Evolutionary conservation across 257 asterid genomes (phyloP).

Genomic region (Gentiana straminea): DNA sequence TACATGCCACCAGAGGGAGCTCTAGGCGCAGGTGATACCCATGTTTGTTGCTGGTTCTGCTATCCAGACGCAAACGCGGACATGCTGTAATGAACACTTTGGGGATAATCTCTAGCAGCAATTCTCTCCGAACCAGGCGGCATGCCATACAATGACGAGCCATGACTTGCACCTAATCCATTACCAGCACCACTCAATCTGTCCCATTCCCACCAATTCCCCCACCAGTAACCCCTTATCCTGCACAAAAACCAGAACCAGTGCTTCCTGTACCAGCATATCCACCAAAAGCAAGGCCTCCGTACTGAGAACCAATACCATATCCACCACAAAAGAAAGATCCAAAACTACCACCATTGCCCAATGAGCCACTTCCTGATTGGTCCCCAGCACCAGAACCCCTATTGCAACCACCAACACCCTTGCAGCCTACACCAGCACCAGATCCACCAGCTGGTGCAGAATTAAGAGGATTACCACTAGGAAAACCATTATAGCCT

Average conservation of each 20-base stretch:
- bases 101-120: constrained; percentile 44
- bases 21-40: constrained; percentile 30
- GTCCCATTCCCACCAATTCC: constrained; percentile 11
- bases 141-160: constrained; percentile 41
- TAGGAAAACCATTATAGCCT: constrained; percentile 2
- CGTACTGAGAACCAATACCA: constrained; percentile 25
- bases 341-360: no score
- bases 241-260: constrained; percentile 10
- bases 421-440: constrained; percentile 19
- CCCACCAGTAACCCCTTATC: constrained; percentile 15
- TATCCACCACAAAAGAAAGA: no score
- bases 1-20: no score
- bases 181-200: no score
- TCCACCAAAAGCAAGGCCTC: constrained; percentile 43
- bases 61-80: constrained; percentile 40
- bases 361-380: no score
- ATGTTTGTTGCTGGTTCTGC: constrained; percentile 39
- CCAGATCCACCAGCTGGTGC: neutral
- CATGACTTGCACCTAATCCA: no score
- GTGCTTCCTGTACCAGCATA: constrained; percentile 15
- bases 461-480: constrained; percentile 8
- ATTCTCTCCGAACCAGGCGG: constrained; percentile 45
- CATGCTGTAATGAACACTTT: constrained; percentile 33
- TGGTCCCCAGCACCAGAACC: neutral
- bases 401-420: constrained; percentile 35